Evolutionary conservation across 1,284 basidiomycete species (phyloP), one percentile per base, ranked within the genome.

Genomic region (Ustilago loliicola): DNA sequence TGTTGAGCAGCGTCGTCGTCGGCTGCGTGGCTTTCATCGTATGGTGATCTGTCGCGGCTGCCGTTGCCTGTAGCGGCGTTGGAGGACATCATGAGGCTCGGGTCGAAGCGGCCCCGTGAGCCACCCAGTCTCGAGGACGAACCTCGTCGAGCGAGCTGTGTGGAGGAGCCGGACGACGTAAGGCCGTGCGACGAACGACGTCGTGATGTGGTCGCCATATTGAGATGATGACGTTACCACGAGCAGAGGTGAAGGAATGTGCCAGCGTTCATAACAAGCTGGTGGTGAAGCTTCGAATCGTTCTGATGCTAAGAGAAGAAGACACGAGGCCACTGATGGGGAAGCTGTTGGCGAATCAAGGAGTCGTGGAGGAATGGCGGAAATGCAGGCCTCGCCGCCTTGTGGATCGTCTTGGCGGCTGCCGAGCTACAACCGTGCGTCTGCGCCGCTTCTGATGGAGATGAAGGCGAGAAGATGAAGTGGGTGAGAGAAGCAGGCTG

Each of bases 51-150:
- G 23, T 72, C 66, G 53, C 71, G 66, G 50, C 40, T 65, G 27
- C 38, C 55, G 11, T 62, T 54, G 38, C 52, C 56, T 15, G 65
- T n/a, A 10, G 61, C 61, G 8, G 72, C 65, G 25, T 80, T 80
- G 52, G 77, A 67, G 3, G 79, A 80, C 79, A 80, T 80, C 77
- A 78, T 77, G 36, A 80, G 63, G 47, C 69, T 71, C 13, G 79
- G 69, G 61, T 80, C 79, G 59, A 80, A 72, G n/a, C 78, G 71
- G 10, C 74, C 74, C 10, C 74, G 74, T 30, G 58, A 52, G 3
- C 69, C 69, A n/a, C 69, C 69, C 5, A 66, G 60, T 27, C 69
- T 57, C 15, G 65, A 65, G 19, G 74, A 77, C n/a, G 74, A 77
- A 34, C 69, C 69, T 48, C 69, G 66, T 34, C 74, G 65, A 23